Evolutionary conservation across 2,329 filamentous ascomycete species (phyloP), one percentile per base, ranked within the genome.

Genomic region (Sphaerulina musiva): DNA sequence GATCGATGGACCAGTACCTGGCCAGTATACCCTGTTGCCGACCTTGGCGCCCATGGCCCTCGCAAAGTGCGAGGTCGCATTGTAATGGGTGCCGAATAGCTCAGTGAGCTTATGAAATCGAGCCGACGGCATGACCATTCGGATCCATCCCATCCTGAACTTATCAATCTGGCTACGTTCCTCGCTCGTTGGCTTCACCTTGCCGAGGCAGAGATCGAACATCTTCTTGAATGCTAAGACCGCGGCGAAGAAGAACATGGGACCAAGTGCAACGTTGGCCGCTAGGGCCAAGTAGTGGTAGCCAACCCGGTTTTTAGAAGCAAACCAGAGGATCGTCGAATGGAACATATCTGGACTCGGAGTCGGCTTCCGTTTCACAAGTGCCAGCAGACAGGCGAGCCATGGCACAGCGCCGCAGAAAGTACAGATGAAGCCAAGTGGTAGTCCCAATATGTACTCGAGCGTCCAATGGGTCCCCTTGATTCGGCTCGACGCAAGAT

Each of bases 1-100:
- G 36, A 81, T 74, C 1, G 67, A 69, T 0, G 78, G 79, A 0
- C 79, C 79, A 12, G 76, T 80, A 7, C 79, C 79, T 2, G 79
- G 79, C 79, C 79, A 81, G 64, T 81, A 81, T 0, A 81, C 74
- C 4, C 76, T 72, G 62, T 73, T 72, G 23, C 79, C 79, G 40
- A 80, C 71, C 61, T 73, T 76, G 11, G 73, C 76, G n/a, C 79
- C 79, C 14, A 81, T 67, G 53, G 76, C 67, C 11, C 79, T 71
- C 6, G 79, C 67, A 1, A 76, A 72, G 40, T 77, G 66, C 0
- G 78, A 80, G 1, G 78, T 81, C 8, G 74, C 71, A 56, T 80
- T 78, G 59, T 82, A 81, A 59, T 81, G 79, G 29, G 73, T 72
- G 6, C 79, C 79, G 54, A 80, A 77, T 17, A 81, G 67, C 32